Percentiles rank a stretch among this genome's conserved stretches.
phyloP scores from a whole-genome alignment of 2,329 filamentous ascomycete genomes.

The Trichoderma asperellum region DNA sequence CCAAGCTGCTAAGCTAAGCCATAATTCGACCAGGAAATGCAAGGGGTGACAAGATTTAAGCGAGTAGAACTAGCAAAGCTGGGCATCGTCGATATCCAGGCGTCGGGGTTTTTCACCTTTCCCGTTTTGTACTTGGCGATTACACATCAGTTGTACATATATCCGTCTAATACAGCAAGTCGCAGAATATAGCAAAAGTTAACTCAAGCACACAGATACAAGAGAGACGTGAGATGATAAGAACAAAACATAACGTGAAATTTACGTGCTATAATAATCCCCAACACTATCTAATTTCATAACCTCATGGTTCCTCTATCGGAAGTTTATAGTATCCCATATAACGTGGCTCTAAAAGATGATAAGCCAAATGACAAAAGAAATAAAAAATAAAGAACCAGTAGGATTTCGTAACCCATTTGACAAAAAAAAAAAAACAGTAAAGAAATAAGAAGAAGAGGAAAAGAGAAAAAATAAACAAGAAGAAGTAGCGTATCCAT shows the following conservation, averaged over 20 bases:
- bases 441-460: neutral
- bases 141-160: neutral
- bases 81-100: neutral
- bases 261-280: neutral
- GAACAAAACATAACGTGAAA: neutral
- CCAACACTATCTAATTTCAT: constrained; percentile 10
- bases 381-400: neutral
- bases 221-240: neutral
- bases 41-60: neutral
- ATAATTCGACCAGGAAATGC: neutral
- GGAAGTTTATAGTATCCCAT: constrained; percentile 10
- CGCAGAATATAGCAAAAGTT: neutral
- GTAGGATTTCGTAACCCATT: neutral
- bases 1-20: neutral
- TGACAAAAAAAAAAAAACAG: neutral
- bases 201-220: neutral
- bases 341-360: neutral
- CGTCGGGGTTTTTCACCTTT: neutral
- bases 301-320: constrained; percentile 21
- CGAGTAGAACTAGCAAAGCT: neutral
- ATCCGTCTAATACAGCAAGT: neutral
- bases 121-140: neutral
- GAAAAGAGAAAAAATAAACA: neutral
- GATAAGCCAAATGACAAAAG: neutral
- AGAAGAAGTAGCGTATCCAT: constrained; percentile 3